A percentile compares a stretch with the other conserved stretches of the same genome.
Conservation (phyloP, 805 yeast species). For the Cyberlindnera subsufficiens region DNA sequence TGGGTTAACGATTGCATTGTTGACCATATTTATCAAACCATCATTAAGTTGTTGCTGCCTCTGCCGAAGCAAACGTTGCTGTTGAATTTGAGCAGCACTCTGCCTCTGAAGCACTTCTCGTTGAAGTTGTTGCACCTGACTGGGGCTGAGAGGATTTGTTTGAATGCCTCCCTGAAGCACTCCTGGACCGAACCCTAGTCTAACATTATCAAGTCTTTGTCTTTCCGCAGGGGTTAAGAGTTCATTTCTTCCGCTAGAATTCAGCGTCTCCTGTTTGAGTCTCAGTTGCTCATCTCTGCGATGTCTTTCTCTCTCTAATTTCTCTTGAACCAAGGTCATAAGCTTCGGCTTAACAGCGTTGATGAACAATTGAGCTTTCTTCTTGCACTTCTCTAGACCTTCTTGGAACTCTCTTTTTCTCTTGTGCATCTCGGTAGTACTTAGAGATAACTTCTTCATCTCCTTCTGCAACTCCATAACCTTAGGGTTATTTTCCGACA, state of each 20-base stretch:
- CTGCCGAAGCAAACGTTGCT: background rate
- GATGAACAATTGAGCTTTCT: conserved; percentile 4
- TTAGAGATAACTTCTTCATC: conserved; percentile 5
- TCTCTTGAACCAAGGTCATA: background rate
- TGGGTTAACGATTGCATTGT: background rate
- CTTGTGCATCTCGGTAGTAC: background rate
- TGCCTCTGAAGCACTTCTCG: background rate
- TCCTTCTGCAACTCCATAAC: conserved; percentile 1
- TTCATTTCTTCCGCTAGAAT: too few species aligned
- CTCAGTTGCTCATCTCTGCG: background rate
- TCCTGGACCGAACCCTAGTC: too few species aligned
- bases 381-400: conserved; percentile 2
- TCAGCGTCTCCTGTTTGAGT: too few species aligned
- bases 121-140: too few species aligned
- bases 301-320: background rate
- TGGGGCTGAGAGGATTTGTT: too few species aligned
- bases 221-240: too few species aligned
- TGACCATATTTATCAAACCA: too few species aligned
- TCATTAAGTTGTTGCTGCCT: too few species aligned
- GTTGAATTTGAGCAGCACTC: background rate
- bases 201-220: too few species aligned
- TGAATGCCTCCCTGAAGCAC: too few species aligned
- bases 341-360: conserved; percentile 3
- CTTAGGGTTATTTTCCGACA: conserved; percentile 1
- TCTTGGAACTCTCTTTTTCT: conserved; percentile 2